These are phyloP conservation scores for Pleoardoris graminearum DNA, from an alignment of 2,329 filamentous ascomycete genomes.

Conservation along the genomic window DNA sequence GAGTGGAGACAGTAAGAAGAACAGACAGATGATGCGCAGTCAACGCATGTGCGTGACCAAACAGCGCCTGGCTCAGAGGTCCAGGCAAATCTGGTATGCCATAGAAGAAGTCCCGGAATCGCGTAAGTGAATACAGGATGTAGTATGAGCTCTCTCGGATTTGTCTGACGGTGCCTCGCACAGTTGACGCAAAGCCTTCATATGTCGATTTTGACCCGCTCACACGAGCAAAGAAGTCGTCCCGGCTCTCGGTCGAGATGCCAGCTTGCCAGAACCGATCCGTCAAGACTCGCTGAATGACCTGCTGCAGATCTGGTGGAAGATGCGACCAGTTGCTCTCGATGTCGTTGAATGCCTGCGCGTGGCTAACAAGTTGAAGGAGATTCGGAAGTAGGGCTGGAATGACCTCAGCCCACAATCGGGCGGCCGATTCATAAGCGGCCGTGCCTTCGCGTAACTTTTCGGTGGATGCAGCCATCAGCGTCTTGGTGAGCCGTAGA, in stretches of 20 bases:
- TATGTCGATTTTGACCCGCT: conserved; percentile 85
- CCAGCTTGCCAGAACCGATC: conserved; percentile 98
- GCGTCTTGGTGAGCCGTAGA: conserved; percentile 83
- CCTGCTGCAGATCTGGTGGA: conserved; percentile 71
- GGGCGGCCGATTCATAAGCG: conserved; percentile 74
- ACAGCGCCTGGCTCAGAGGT: conserved; percentile 81
- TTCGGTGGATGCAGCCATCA: conserved; percentile 91
- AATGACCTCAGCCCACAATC: conserved; percentile 83
- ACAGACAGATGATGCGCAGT: conserved; percentile 93
- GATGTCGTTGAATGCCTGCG: conserved; percentile 88
- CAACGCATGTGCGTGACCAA: conserved; percentile 77
- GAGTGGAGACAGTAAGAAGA: conserved; percentile 84
- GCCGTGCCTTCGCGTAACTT: conserved; percentile 75
- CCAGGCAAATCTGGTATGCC: conserved; percentile 81
- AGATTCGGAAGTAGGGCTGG: conserved; percentile 82
- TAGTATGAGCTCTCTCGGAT: conserved; percentile 93
- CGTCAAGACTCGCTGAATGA: conserved; percentile 82
- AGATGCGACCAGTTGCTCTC: conserved; percentile 75
- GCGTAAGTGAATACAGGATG: conserved; percentile 90
- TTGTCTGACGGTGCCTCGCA: conserved; percentile 84
- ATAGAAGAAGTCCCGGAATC: conserved; percentile 86
- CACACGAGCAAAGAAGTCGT: conserved; percentile 93
- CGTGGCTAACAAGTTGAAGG: conserved; percentile 82
- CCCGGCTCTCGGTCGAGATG: conserved; percentile 92
- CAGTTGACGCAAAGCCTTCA: conserved; percentile 91